Evolutionary conservation across 1,284 basidiomycete species (phyloP).

Genomic region (Omphalotus olearius): DNA sequence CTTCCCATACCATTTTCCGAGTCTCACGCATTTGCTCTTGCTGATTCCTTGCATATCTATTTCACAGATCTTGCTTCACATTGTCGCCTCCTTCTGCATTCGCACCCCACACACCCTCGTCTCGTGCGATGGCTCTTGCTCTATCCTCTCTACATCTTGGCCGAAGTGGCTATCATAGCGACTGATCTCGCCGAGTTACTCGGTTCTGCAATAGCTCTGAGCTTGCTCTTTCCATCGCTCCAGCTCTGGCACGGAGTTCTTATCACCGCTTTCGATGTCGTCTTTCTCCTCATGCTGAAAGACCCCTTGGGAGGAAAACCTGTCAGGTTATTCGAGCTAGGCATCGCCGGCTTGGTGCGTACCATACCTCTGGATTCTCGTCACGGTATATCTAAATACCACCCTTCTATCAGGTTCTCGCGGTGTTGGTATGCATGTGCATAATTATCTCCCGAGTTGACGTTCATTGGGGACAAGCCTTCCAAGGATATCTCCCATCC

Average conservation of each 20-base stretch:
- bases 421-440: constrained; percentile 47
- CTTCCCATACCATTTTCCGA: background rate
- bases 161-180: constrained; percentile 84
- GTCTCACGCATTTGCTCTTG: background rate
- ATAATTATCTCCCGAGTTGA: constrained; percentile 15
- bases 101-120: constrained; percentile 56
- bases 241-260: constrained; percentile 82
- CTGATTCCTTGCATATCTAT: background rate
- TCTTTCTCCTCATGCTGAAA: constrained; percentile 66
- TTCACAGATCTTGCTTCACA: constrained; percentile 65
- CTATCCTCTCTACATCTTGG: constrained; percentile 64
- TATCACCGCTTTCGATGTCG: constrained; percentile 80
- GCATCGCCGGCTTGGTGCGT: constrained; percentile 69
- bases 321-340: constrained; percentile 74
- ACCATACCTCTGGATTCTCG: background rate
- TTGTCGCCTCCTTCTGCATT: constrained; percentile 66
- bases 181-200: constrained; percentile 77
- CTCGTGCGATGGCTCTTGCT: constrained; percentile 63
- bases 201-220: constrained; percentile 61
- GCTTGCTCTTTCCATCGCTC: constrained; percentile 77
- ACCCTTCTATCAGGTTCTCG: constrained; percentile 53
- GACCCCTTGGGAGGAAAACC: constrained; percentile 58
- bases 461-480: constrained; percentile 12
- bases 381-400: background rate
- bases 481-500: constrained; percentile 15